Evolutionary conservation across 139 green algal genomes (phyloP), one percentile per base, ranked within the genome.

Genomic region (Haematococcus sp.): DNA sequence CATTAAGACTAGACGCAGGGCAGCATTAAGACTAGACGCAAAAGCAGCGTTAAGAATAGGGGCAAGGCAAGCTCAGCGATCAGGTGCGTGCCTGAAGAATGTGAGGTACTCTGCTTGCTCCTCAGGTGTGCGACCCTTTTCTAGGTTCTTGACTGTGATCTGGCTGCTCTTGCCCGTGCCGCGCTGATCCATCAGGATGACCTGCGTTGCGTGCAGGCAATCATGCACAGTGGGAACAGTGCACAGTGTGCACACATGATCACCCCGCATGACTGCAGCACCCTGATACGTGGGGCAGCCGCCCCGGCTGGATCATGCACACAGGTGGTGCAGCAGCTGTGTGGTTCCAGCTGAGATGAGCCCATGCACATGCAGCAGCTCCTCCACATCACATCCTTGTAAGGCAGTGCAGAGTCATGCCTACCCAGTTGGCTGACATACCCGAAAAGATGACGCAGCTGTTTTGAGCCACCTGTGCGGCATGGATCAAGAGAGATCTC

Each of bases 21-120:
- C 35, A 25, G 20, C 20, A 52, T 16, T 23, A 70, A 9, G 25
- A 27, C 61, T 68, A 81, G 77, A 79, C 80, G 77, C 86, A 86
- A 61, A 83, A 75, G 25, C 63, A 68, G 35, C n/a, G 54, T 61
- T 30, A 22, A 31, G 11, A 22, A 61, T 16, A 16, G 27, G 54
- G 15, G 54, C 11, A 25, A 30, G 27, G 5, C 54, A 61, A 5
- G 17, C 54, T 61, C 5, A 31, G 54, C 11, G 11, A 65, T 28
- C 20, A 19, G 19, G 25, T 65, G 15, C 58, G 34, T 52, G 77
- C 81, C 83, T 83, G 80, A 89, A 89, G 75, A 82, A 76, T 31
- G 51, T 68, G 35, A 98, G 86, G 77, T 96, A 94, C 17, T 79
- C 52, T 28, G 92, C 94, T 81, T 98, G 93, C 67, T 86, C 46